These are phyloP conservation scores for Oxytropis ochrocephala DNA, from an alignment of 306 rosid genomes.

Conservation along the genomic window DNA sequence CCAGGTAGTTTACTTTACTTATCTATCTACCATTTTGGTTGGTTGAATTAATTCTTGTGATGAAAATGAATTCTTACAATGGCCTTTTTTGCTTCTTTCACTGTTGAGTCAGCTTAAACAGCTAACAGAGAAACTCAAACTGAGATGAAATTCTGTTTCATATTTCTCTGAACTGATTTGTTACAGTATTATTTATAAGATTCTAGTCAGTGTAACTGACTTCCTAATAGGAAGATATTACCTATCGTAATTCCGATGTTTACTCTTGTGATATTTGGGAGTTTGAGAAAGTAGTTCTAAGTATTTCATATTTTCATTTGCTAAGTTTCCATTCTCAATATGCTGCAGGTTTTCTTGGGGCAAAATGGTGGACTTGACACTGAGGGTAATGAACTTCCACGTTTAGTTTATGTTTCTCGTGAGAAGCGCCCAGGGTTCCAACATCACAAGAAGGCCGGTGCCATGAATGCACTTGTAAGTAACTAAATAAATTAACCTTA, in stretches of 20 bases:
- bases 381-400: slow-evolving; percentile 90
- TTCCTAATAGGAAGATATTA: no score
- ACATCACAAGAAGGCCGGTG: slow-evolving; percentile 99
- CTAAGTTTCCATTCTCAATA: slow-evolving; percentile 6
- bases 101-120: no score
- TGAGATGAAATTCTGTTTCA: no score
- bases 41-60: not conserved
- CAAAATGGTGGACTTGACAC: slow-evolving; percentile 94
- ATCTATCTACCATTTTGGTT: slow-evolving; percentile 13
- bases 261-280: not conserved
- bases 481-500: not conserved
- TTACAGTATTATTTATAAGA: no score
- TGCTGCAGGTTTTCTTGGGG: slow-evolving; percentile 93
- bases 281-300: not conserved
- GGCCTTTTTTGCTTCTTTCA: not conserved
- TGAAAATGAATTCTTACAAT: not conserved
- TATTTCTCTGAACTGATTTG: no score
- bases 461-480: slow-evolving; percentile 97
- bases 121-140: no score
- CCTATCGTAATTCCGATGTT: not conserved
- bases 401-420: slow-evolving; percentile 95
- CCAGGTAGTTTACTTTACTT: slow-evolving; percentile 48
- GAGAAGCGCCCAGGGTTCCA: slow-evolving; percentile 99
- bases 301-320: not conserved
- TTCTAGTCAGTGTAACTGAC: no score